Evolutionary conservation across 805 yeast genomes (phyloP).

Genomic region (Hanseniaspora thailandica): DNA sequence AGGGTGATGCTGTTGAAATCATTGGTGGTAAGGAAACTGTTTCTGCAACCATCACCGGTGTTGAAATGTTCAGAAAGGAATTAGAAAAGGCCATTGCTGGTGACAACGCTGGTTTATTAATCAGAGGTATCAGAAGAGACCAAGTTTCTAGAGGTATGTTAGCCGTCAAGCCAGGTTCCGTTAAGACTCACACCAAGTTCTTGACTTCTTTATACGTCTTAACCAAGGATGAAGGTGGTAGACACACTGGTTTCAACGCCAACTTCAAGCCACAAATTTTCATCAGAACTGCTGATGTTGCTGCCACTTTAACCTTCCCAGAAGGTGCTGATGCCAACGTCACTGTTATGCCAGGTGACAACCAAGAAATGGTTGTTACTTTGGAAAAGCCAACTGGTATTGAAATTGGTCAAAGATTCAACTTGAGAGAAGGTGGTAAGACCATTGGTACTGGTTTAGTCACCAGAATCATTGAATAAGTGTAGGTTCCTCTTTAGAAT

Average conservation of each 20-base stretch:
- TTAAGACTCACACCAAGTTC: conserved; percentile 86
- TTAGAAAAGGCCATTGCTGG: conserved; percentile 97
- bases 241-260: conserved; percentile 93
- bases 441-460: conserved; percentile 98
- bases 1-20: conserved; percentile 97
- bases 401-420: conserved; percentile 96
- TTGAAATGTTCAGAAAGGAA: conserved; percentile 99
- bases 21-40: conserved; percentile 83
- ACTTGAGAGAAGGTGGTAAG: conserved; percentile 98
- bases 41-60: conserved; percentile 94
- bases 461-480: conserved; percentile 68
- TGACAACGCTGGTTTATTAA: conserved; percentile 94
- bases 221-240: conserved; percentile 97
- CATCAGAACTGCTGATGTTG: conserved; percentile 91
- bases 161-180: conserved; percentile 80
- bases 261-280: conserved; percentile 97
- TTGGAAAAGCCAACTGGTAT: conserved; percentile 83
- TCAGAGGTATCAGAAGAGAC: conserved; percentile 98
- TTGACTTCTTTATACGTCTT: conserved; percentile 86
- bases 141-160: conserved; percentile 97
- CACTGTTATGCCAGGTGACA: conserved; percentile 97
- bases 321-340: conserved; percentile 69
- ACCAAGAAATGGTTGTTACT: conserved; percentile 88
- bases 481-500: not conserved
- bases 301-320: conserved; percentile 76